Evolutionary conservation across 805 yeast genomes (phyloP), one percentile per base, ranked within the genome.

Genomic region (Grigorovia yakushimaensis): DNA sequence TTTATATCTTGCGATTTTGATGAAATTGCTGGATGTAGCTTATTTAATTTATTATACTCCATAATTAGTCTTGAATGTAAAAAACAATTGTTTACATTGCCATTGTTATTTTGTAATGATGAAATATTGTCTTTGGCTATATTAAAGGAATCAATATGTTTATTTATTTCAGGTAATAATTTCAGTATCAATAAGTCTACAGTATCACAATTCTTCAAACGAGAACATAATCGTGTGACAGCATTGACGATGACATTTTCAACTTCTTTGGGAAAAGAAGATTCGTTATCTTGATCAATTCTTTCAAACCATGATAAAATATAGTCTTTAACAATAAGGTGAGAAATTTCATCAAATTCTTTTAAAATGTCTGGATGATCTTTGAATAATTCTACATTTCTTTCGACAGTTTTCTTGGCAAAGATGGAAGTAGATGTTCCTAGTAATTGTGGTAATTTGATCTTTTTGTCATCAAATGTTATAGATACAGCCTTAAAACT

Each of bases 101-200:
- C n/a, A 27, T 18, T 27, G 37, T 9, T 15, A 5, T 23, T 27
- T 4, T 23, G 10, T 19, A 19, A 27, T 37, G 17, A 27, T 41
- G 21, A 41, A 2, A 30, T 27, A 18, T 19, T 36, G 17, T 3
- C 10, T 27, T 41, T 41, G 11, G 43, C 43, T 19, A 18, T 41
- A 6, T 35, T 41, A 11, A 41, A 41, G 19, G 43, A 66, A 7
- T 69, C 65, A 49, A 82, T 73, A 60, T 88, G 95, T 11, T 73
- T 75, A 1, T 85, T 81, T 1, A 87, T 6, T 1, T 82, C 54
- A 0, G 96, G 96, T 6, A 85, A 47, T 0, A 85, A 35, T 41
- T 73, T 72, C 27, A 78, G 65, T 1, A 86, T 80, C 2, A 84
- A 50, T 27, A 87, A 58, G 39, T 73, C 72, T 1, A 88, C 71